Conservation (phyloP, 2,329 filamentous ascomycete species). For the Tolypocladium sp. region DNA sequence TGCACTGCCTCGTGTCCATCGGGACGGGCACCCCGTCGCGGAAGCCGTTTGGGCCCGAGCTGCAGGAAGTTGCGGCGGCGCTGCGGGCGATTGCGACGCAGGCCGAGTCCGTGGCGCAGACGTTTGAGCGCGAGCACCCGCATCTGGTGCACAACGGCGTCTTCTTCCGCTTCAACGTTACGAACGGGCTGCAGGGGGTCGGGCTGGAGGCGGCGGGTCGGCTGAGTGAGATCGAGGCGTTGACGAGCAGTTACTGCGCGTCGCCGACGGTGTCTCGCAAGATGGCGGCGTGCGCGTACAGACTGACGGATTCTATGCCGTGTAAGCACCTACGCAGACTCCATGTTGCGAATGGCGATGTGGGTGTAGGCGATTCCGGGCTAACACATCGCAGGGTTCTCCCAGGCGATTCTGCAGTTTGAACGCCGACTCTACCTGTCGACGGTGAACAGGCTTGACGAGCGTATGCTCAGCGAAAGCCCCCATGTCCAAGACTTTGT, state of each 20-base stretch:
- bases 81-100: neutral
- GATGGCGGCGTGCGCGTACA: neutral
- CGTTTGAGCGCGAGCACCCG: neutral
- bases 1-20: constrained; percentile 2
- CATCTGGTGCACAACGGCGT: neutral
- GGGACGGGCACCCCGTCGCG: constrained; percentile 1
- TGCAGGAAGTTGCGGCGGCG: neutral
- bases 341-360: no score
- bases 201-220: neutral
- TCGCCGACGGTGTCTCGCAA: neutral
- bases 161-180: constrained; percentile 1
- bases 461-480: neutral
- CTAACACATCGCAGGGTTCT: neutral
- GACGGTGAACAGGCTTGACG: neutral
- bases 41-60: neutral
- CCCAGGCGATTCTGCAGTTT: neutral
- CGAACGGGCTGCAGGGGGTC: neutral
- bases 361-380: no score
- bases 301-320: neutral
- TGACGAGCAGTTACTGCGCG: neutral
- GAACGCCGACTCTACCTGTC: neutral
- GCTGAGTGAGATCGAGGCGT: neutral
- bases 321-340: no score
- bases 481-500: neutral
- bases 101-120: neutral